Conservation (phyloP, 768 basidiomycete species). For the Cystobasidium ongulense region DNA sequence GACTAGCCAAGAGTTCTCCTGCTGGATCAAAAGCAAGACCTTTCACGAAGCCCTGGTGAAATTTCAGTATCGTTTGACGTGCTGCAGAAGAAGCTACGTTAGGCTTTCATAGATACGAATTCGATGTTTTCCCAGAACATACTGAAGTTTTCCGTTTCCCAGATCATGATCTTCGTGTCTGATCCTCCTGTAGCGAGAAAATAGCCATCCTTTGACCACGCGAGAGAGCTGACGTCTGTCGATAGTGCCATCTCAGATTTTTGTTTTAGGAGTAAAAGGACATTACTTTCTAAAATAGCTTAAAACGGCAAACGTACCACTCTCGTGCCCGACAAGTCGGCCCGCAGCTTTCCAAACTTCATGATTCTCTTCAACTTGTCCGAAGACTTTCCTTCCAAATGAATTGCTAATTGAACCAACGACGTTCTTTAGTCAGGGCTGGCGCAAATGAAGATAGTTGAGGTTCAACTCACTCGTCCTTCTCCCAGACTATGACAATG, state of each 20-base stretch:
- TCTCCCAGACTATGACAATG: slow-evolving; percentile 93
- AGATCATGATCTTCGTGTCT: slow-evolving; percentile 82
- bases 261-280: too few relatives aligned
- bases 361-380: slow-evolving; percentile 87
- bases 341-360: slow-evolving; percentile 96
- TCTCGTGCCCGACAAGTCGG: slow-evolving; percentile 84
- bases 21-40: slow-evolving; percentile 99
- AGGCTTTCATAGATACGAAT: neutral
- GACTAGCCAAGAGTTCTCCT: slow-evolving; percentile 91
- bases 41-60: slow-evolving; percentile 93
- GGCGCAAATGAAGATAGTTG: neutral
- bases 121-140: neutral
- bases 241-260: too few relatives aligned
- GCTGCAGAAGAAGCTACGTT: slow-evolving; percentile 50
- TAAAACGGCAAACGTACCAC: slow-evolving; percentile 54
- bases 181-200: slow-evolving; percentile 89
- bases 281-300: neutral
- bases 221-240: slow-evolving; percentile 84
- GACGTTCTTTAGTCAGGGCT: too few relatives aligned
- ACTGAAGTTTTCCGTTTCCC: slow-evolving; percentile 90
- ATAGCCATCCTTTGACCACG: slow-evolving; percentile 87
- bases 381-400: slow-evolving; percentile 81
- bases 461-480: slow-evolving; percentile 46
- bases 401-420: slow-evolving; percentile 49
- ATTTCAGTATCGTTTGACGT: slow-evolving; percentile 69